phyloP scores from a whole-genome alignment of 176 grass and related monocot species.

The Triticum monococcum region DNA sequence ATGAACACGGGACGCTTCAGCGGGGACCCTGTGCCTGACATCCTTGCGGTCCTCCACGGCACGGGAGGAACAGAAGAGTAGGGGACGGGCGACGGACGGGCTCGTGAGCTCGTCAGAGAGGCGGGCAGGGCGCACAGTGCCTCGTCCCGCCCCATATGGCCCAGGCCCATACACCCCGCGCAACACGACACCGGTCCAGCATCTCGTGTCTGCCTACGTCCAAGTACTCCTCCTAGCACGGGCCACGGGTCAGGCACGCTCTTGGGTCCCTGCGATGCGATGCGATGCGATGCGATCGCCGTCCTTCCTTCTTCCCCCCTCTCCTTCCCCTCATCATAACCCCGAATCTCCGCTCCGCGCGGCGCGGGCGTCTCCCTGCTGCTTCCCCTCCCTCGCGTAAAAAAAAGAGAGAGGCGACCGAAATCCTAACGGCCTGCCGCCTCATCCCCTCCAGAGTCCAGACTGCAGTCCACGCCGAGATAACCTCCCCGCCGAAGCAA shows the following conservation, averaged over 20 bases:
- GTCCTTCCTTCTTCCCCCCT: background rate
- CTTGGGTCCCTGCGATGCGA: too few relatives aligned
- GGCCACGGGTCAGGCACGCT: too few relatives aligned
- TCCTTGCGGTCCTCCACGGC: background rate
- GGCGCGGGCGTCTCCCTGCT: background rate
- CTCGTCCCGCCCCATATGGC: background rate
- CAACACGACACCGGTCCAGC: background rate
- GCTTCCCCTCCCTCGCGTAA: too few relatives aligned
- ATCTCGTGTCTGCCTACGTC: background rate
- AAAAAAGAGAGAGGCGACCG: background rate
- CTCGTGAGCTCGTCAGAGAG: too few relatives aligned
- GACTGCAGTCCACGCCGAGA: background rate
- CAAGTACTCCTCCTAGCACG: background rate
- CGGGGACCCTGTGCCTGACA: too few relatives aligned
- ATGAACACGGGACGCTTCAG: too few relatives aligned
- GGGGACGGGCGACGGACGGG: background rate
- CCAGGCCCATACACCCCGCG: background rate
- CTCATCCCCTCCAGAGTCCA: background rate
- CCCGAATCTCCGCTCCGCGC: background rate
- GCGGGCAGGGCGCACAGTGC: background rate
- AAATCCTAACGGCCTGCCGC: background rate
- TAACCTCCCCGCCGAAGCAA: background rate
- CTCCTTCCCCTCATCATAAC: background rate
- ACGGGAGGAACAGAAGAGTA: background rate
- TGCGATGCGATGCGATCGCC: background rate